Percentiles rank a stretch among this genome's conserved stretches.
phyloP scores from a whole-genome alignment of 352 stramenopile genomes.

The Phytophthora fragariaefolia region DNA sequence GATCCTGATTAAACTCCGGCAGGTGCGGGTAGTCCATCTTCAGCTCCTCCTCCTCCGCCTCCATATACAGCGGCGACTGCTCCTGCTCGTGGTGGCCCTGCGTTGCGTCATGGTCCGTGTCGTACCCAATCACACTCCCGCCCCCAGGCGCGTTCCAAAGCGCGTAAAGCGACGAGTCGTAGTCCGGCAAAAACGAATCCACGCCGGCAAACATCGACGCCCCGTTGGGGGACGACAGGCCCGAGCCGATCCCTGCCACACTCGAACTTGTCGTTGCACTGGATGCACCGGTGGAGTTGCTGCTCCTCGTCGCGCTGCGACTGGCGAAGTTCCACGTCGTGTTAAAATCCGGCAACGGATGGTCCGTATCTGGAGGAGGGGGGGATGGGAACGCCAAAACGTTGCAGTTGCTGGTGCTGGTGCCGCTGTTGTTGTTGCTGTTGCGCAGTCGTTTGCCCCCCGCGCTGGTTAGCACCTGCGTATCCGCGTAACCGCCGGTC shows the following conservation, averaged over 20 bases:
- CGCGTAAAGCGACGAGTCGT: constrained; percentile 74
- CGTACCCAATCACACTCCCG: constrained; percentile 56
- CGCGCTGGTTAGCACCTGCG: constrained; percentile 4
- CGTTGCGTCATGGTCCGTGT: constrained; percentile 42
- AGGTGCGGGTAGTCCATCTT: constrained; percentile 80
- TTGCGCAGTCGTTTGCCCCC: constrained; percentile 30
- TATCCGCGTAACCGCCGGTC: constrained; percentile 13
- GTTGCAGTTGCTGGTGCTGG: constrained; percentile 15
- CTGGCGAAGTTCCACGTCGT: constrained; percentile 41
- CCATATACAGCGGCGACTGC: constrained; percentile 47
- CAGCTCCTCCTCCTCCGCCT: constrained; percentile 64
- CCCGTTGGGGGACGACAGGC: constrained; percentile 45
- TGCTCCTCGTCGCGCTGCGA: constrained; percentile 15
- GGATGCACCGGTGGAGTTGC: constrained; percentile 15
- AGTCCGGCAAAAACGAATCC: constrained; percentile 69
- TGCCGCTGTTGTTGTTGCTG: constrained; percentile 29
- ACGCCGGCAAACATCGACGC: constrained; percentile 57
- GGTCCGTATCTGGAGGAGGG: constrained; percentile 48
- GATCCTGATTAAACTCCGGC: constrained; percentile 75
- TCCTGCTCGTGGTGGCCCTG: constrained; percentile 26
- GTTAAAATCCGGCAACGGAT: constrained; percentile 58
- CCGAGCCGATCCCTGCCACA: constrained; percentile 40
- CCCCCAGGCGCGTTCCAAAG: constrained; percentile 63
- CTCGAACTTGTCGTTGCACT: constrained; percentile 13
- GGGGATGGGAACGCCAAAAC: constrained; percentile 39